A percentile compares a stretch with the other conserved stretches of the same genome.
Conservation (phyloP, 768 basidiomycete species). For the Dioszegia crocea region DNA sequence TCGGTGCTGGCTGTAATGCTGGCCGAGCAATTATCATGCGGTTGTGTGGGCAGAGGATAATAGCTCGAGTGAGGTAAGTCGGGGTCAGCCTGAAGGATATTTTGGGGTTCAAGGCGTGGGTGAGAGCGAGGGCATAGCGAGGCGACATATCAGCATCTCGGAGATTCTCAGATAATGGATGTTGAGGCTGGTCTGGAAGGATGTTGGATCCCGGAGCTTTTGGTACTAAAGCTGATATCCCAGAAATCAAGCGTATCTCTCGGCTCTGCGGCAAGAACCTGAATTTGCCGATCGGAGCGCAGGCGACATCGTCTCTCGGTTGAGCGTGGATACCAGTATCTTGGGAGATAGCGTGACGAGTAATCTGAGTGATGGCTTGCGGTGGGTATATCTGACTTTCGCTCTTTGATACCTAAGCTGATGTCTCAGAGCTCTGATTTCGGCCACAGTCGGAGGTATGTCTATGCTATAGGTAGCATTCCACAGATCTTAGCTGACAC, state of each 20-base stretch:
- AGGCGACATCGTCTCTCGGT: constrained; percentile 85
- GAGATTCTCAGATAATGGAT: neutral
- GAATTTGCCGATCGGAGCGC: constrained; percentile 89
- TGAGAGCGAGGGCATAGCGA: too few species aligned
- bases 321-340: constrained; percentile 86
- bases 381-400: constrained; percentile 37
- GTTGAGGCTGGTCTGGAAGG: neutral
- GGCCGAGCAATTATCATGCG: constrained; percentile 63
- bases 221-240: constrained; percentile 49
- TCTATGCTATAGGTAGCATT: constrained; percentile 13
- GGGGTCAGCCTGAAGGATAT: neutral
- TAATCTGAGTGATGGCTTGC: constrained; percentile 55
- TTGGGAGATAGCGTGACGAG: constrained; percentile 65
- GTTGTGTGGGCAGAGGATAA: constrained; percentile 84
- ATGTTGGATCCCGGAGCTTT: neutral
- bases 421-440: constrained; percentile 69
- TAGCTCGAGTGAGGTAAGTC: constrained; percentile 57
- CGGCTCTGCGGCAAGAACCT: constrained; percentile 82
- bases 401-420: neutral
- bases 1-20: constrained; percentile 83
- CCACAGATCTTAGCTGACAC: neutral
- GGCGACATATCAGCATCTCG: neutral
- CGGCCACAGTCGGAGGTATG: constrained; percentile 89
- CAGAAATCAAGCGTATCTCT: constrained; percentile 72
- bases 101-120: too few species aligned